Evolutionary conservation across 179 eudicot species (phyloP).

Genomic region (Amaranthus tricolor): DNA sequence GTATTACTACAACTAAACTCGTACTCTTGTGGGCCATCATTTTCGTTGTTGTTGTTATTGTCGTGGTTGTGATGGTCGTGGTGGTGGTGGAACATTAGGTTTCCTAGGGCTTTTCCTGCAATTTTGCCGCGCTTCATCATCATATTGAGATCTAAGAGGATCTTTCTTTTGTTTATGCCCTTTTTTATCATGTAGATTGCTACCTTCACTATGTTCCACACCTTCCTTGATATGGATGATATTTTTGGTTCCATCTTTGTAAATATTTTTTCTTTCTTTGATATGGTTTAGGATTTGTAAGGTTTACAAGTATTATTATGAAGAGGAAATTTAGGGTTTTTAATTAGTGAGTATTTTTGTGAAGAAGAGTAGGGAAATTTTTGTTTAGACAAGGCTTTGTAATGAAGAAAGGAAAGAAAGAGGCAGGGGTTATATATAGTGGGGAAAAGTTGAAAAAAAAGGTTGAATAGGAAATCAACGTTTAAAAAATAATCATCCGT

Average conservation of each 20-base stretch:
- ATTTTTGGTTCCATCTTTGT: slow-evolving; percentile 30
- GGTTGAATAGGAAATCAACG: neutral
- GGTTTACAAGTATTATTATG: neutral
- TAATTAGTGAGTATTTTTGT: neutral
- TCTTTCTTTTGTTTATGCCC: slow-evolving; percentile 31
- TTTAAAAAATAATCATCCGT: too few species aligned
- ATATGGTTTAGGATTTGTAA: neutral
- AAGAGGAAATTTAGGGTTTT: neutral
- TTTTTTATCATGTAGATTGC: slow-evolving; percentile 35
- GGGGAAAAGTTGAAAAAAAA: neutral
- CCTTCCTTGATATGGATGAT: slow-evolving; percentile 28
- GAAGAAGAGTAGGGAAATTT: neutral
- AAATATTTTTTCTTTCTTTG: neutral
- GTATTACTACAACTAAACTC: slow-evolving; percentile 68
- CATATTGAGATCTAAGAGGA: slow-evolving; percentile 27
- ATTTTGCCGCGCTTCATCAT: slow-evolving; percentile 39
- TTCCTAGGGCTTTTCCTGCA: slow-evolving; percentile 29
- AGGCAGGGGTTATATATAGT: neutral
- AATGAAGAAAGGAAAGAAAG: neutral
- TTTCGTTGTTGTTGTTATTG: neutral
- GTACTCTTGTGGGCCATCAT: slow-evolving; percentile 36
- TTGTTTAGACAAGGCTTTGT: slow-evolving; percentile 12
- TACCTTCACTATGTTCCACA: slow-evolving; percentile 33
- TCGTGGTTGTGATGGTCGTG: slow-evolving; percentile 17
- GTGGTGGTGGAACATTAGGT: slow-evolving; percentile 27